A percentile compares a stretch with the other conserved stretches of the same genome.
phyloP scores from a whole-genome alignment of 768 basidiomycete genomes.

The Lyophyllum decastes region DNA sequence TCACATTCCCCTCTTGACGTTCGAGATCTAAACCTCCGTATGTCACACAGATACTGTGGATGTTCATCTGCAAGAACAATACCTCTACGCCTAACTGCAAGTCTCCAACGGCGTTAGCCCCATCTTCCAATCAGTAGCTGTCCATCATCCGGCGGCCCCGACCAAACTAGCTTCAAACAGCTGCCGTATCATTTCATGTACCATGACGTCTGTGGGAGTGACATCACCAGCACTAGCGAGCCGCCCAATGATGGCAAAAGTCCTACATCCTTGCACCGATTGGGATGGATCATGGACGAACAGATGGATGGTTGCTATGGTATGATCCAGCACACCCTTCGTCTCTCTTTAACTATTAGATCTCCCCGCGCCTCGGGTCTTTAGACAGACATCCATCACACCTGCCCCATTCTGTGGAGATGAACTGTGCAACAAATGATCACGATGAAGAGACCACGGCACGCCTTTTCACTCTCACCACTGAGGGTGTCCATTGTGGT shows the following conservation, averaged over 20 bases:
- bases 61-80: background rate
- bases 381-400: background rate
- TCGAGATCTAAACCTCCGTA: background rate
- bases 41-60: background rate
- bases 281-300: background rate
- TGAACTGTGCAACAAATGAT: too few species aligned
- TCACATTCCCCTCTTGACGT: background rate
- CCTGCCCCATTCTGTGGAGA: too few species aligned
- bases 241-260: background rate
- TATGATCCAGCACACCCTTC: background rate
- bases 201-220: background rate
- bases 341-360: too few species aligned
- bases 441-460: too few species aligned
- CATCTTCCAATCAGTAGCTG: background rate
- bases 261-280: background rate
- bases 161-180: background rate
- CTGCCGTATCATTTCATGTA: background rate
- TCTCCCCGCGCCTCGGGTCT: background rate
- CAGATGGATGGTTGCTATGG: background rate
- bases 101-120: background rate
- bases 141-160: background rate
- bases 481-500: too few species aligned
- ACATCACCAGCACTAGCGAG: background rate
- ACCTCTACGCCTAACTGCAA: background rate
- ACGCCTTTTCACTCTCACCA: too few species aligned